A percentile compares a stretch with the other conserved stretches of the same genome.
phyloP scores from a whole-genome alignment of 768 basidiomycete species.

The Kwoniella newhampshirensis region DNA sequence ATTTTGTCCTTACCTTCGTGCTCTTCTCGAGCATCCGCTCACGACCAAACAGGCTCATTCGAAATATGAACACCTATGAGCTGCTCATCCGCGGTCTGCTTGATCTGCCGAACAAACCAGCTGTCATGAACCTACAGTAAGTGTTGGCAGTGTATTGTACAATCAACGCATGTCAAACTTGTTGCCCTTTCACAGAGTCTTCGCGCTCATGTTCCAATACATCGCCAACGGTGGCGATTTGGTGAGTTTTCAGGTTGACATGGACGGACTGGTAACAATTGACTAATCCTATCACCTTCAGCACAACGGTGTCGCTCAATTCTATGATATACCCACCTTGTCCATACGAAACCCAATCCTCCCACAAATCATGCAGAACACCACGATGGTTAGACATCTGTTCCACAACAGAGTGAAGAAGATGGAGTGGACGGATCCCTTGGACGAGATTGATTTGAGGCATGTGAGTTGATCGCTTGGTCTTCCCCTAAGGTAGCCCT shows the following conservation, averaged over 20 bases:
- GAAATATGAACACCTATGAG: constrained; percentile 42
- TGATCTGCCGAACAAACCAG: constrained; percentile 45
- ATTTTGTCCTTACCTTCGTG: too few species aligned
- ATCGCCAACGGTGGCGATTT: constrained; percentile 25
- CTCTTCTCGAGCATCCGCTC: neutral
- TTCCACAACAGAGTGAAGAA: constrained; percentile 23
- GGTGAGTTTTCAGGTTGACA: constrained; percentile 12
- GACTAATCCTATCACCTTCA: constrained; percentile 6
- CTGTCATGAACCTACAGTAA: constrained; percentile 47
- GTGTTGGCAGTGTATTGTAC: neutral
- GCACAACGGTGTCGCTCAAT: constrained; percentile 47
- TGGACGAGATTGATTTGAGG: constrained; percentile 39
- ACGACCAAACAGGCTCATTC: constrained; percentile 12
- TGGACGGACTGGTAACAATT: neutral
- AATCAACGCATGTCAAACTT: neutral
- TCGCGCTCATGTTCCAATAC: constrained; percentile 25
- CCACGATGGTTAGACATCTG: constrained; percentile 20
- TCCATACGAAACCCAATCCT: constrained; percentile 46
- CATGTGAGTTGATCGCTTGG: constrained; percentile 47
- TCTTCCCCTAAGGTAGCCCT: too few species aligned
- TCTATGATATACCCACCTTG: constrained; percentile 49
- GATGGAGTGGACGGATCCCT: constrained; percentile 11
- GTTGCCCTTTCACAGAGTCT: constrained; percentile 12
- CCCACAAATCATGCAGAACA: constrained; percentile 35
- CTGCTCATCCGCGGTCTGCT: constrained; percentile 38